Evolutionary conservation across 2,329 filamentous ascomycete genomes (phyloP).

Genomic region (Penicillium brasilianum): DNA sequence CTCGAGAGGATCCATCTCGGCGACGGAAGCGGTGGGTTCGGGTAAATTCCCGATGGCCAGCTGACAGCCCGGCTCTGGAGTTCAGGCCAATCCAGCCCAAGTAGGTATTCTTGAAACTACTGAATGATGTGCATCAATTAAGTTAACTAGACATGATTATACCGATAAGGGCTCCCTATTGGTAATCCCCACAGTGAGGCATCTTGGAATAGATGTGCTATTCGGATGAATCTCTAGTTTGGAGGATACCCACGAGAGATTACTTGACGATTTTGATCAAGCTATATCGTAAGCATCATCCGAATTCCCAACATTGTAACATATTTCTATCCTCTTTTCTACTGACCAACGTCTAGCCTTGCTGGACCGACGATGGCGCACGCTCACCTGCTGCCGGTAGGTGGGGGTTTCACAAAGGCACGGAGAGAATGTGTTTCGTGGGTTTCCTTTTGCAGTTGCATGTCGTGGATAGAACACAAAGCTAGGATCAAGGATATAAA

Average conservation of each 20-base stretch:
- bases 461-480: not conserved
- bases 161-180: too few species aligned
- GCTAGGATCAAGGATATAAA: not conserved
- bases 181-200: not conserved
- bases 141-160: not conserved
- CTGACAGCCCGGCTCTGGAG: too few species aligned
- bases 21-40: constrained; percentile 1
- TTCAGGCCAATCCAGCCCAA: not conserved
- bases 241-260: not conserved
- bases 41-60: constrained; percentile 5
- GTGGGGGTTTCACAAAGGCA: not conserved
- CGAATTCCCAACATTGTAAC: not conserved
- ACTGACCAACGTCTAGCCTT: too few species aligned
- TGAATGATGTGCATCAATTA: not conserved
- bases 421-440: not conserved
- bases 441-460: not conserved
- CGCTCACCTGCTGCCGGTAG: too few species aligned
- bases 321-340: not conserved
- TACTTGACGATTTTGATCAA: not conserved
- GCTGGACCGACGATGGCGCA: not conserved
- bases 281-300: too few species aligned
- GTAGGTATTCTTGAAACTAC: not conserved
- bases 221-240: not conserved
- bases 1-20: not conserved
- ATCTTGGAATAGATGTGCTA: not conserved